Evolutionary conservation across 768 basidiomycete genomes (phyloP).

Genomic region (Lactarius psammicola): DNA sequence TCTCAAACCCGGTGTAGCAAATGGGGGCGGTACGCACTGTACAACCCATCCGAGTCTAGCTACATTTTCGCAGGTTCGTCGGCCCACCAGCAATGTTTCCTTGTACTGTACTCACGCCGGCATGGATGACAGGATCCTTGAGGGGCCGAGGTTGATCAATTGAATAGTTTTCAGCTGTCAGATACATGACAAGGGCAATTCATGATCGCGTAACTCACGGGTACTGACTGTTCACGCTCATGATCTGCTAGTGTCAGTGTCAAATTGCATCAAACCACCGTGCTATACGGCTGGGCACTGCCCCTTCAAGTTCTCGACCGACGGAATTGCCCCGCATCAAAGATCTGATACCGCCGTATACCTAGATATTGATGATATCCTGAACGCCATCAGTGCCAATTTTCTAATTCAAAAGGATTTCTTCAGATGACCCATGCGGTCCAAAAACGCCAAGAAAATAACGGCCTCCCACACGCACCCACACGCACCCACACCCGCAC

Average conservation of each 20-base stretch:
- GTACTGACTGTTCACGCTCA: no score
- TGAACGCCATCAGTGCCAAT: neutral
- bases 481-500: neutral
- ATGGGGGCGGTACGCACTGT: neutral
- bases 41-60: neutral
- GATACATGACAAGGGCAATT: neutral
- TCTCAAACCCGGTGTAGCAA: neutral
- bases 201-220: neutral
- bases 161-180: neutral
- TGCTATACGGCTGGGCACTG: neutral
- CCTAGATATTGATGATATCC: neutral
- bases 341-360: neutral
- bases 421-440: neutral
- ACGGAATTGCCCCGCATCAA: neutral
- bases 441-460: neutral
- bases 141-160: neutral
- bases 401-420: neutral
- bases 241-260: neutral
- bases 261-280: neutral
- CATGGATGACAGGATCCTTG: neutral
- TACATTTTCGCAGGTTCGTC: neutral
- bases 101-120: neutral
- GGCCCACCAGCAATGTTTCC: neutral
- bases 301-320: neutral
- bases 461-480: neutral